A percentile compares a stretch with the other conserved stretches of the same genome.
Conservation (phyloP, 2,329 filamentous ascomycete genomes). For the Calonectria ilicicola region DNA sequence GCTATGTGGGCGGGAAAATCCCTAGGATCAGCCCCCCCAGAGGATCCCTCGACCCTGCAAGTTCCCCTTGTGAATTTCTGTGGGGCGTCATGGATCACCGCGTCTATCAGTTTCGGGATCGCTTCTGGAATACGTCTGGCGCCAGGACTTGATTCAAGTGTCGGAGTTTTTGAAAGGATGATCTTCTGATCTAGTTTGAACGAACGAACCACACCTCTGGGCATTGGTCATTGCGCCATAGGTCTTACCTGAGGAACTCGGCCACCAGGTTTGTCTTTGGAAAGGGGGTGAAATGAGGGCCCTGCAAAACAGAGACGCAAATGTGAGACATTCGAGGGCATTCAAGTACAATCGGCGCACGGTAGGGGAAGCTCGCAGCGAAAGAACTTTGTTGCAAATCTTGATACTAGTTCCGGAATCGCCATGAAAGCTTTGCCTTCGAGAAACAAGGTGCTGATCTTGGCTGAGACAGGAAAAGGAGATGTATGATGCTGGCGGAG, state of each 20-base stretch:
- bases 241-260: neutral
- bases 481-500: constrained; percentile 10
- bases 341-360: neutral
- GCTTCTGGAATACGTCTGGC: constrained; percentile 24
- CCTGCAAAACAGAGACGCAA: neutral
- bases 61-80: constrained; percentile 5
- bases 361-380: neutral
- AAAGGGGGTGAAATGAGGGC: neutral
- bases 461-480: constrained; percentile 24
- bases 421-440: neutral
- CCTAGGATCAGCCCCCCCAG: constrained; percentile 5
- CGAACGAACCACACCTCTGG: neutral
- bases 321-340: neutral
- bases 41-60: constrained; percentile 12
- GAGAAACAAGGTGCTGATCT: constrained; percentile 21
- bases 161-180: constrained; percentile 23
- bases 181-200: neutral
- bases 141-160: constrained; percentile 10
- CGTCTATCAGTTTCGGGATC: constrained; percentile 30
- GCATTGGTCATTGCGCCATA: neutral
- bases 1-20: constrained; percentile 20
- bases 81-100: constrained; percentile 13
- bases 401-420: constrained; percentile 23
- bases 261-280: neutral
- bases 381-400: constrained; percentile 1